Evolutionary conservation across 2,329 filamentous ascomycete species (phyloP), one percentile per base, ranked within the genome.

Genomic region (Teratosphaeriaceae sp.): DNA sequence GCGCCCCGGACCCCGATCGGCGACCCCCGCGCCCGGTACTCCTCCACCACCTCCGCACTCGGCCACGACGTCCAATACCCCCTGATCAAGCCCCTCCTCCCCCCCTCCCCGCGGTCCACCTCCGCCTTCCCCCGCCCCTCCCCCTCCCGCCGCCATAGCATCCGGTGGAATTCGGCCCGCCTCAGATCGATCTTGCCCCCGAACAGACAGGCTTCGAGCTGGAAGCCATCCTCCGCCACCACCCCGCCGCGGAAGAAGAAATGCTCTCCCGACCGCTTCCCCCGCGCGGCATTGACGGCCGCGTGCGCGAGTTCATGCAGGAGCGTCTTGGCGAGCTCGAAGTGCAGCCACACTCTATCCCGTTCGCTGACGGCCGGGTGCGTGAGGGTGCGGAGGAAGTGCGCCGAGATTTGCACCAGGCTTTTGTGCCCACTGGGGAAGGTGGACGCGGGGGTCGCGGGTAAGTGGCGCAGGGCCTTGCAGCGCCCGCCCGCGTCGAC

Each of bases 201-300:
- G 15, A 43, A 43, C 9, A 43, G 31, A 20, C 23, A 29, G 5
- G 40, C 40, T 21, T 43, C 40, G 31, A 43, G 40, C 19, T 43
- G 23, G 21, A 27, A 26, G 18, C 40, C 40, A n/a, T 43, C 40
- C 24, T 43, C 33, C 3, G 40, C 20, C 23, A 43, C 40, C 3
- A 8, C 19, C n/a, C 33, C 11, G 22, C 40, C 40, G 31, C 19
- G 34, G 19, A 43, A 38, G 40, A 43, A 43, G 19, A 19, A 43
- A 13, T 20, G 24, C 15, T 37, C 18, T 2, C 13, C 12, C 11
- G 31, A 29, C 2, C 23, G 11, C 19, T 21, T 38, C 13, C 22
- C 31, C 24, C 40, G n/a, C 8, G 34, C 31, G 8, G 40, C 40
- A 21, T 43, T 37, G 6, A 43, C 11, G 11, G 40, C 40, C 9